phyloP scores from a whole-genome alignment of 768 basidiomycete genomes.

The Leccinum longicurvipes region DNA sequence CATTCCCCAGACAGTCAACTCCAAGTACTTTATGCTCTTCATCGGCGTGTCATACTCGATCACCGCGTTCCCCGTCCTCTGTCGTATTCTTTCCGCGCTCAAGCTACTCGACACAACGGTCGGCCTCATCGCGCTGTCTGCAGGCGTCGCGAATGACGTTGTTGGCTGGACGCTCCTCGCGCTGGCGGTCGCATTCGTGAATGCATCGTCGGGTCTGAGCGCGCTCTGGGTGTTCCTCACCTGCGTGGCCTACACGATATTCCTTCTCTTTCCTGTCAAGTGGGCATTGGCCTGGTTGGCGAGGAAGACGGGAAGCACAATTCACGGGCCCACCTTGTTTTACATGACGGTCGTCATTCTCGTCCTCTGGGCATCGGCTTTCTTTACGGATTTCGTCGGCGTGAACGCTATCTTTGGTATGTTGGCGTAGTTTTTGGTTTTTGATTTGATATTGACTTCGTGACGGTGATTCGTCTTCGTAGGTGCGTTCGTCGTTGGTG shows the following conservation, averaged over 20 bases:
- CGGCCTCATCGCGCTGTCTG: conserved; percentile 88
- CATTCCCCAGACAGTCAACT: conserved; percentile 56
- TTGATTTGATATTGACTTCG: neutral
- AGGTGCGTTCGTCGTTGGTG: conserved; percentile 81
- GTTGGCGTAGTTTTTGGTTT: conserved; percentile 1
- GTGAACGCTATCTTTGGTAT: conserved; percentile 88
- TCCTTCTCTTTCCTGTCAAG: conserved; percentile 70
- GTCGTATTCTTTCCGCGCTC: conserved; percentile 72
- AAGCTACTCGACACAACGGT: conserved; percentile 91
- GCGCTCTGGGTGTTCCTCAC: conserved; percentile 83
- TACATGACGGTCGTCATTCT: conserved; percentile 88
- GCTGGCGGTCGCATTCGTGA: conserved; percentile 87
- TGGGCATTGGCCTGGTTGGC: conserved; percentile 68
- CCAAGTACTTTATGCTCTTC: conserved; percentile 92
- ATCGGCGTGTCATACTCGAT: conserved; percentile 88
- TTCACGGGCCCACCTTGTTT: conserved; percentile 78
- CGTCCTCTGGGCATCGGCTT: conserved; percentile 79
- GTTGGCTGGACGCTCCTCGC: conserved; percentile 89
- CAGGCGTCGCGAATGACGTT: conserved; percentile 89
- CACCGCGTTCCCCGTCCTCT: conserved; percentile 55
- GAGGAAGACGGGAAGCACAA: conserved; percentile 70
- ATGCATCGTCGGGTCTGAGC: conserved; percentile 76
- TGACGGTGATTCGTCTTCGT: neutral
- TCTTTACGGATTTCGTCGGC: conserved; percentile 94
- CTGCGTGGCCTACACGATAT: conserved; percentile 75